Conservation (phyloP, 768 basidiomycete species). For the Boletus vinaceobasis region DNA sequence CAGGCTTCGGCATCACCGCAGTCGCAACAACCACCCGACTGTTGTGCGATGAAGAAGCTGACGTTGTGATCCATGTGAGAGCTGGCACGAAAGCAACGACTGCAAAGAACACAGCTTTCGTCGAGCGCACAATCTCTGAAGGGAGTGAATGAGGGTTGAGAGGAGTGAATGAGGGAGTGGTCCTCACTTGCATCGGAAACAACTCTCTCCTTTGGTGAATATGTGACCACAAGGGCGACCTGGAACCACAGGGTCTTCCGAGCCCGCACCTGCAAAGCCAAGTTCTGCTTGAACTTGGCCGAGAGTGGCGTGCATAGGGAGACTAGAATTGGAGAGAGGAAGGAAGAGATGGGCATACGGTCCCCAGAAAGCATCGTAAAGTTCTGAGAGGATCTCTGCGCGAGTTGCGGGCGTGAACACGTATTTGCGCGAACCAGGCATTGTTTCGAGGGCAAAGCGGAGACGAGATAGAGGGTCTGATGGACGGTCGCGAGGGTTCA, state of each 20-base stretch:
- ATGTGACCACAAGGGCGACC: conserved; percentile 80
- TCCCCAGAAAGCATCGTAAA: conserved; percentile 83
- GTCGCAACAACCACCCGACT: conserved; percentile 92
- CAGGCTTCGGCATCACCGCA: conserved; percentile 92
- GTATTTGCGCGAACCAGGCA: conserved; percentile 78
- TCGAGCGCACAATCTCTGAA: conserved; percentile 86
- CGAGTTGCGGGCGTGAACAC: conserved; percentile 70
- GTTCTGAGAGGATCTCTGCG: conserved; percentile 75
- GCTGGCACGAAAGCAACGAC: conserved; percentile 86
- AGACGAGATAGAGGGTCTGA: conserved; percentile 69
- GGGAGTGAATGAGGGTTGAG: neutral
- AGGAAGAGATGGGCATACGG: conserved; percentile 70
- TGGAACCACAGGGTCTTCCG: conserved; percentile 56
- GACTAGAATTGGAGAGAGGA: conserved; percentile 56
- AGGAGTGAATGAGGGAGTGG: neutral
- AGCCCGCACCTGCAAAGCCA: conserved; percentile 56
- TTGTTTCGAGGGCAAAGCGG: conserved; percentile 72
- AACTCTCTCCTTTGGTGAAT: conserved; percentile 87
- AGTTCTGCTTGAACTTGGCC: conserved; percentile 66
- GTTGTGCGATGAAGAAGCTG: conserved; percentile 89
- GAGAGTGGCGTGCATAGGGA: conserved; percentile 61
- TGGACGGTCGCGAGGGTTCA: conserved; percentile 53
- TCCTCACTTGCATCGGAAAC: conserved; percentile 90
- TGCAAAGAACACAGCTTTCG: conserved; percentile 86
- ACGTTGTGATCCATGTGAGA: conserved; percentile 86